Conservation (phyloP, 495 filamentous ascomycete genomes). For the Clavariopsis aquatica region DNA sequence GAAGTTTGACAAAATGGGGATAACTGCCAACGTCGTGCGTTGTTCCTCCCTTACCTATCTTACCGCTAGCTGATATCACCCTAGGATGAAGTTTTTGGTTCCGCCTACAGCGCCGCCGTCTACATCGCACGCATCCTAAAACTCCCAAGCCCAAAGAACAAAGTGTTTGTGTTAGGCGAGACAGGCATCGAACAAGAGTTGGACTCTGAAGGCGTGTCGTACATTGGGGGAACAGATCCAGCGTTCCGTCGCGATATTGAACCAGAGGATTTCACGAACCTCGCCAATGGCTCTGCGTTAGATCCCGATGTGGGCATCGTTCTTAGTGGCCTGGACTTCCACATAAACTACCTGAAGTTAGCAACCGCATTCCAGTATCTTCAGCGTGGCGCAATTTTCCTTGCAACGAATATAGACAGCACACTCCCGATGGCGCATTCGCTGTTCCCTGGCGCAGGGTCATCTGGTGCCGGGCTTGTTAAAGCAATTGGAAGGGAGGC, state of each 20-base stretch:
- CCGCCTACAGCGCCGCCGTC: slow-evolving; percentile 89
- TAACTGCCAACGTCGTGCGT: slow-evolving; percentile 66
- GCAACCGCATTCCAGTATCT: slow-evolving; percentile 84
- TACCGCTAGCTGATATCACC: neutral
- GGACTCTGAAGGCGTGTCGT: slow-evolving; percentile 69
- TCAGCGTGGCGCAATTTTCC: slow-evolving; percentile 76
- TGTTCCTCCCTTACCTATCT: neutral
- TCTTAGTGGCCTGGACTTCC: slow-evolving; percentile 85
- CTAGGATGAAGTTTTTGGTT: slow-evolving; percentile 92
- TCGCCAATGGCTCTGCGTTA: slow-evolving; percentile 73
- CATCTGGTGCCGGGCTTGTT: slow-evolving; percentile 74
- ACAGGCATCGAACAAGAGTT: slow-evolving; percentile 89
- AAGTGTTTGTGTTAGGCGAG: slow-evolving; percentile 92
- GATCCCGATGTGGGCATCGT: slow-evolving; percentile 90
- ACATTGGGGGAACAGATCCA: slow-evolving; percentile 88
- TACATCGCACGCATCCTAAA: slow-evolving; percentile 93
- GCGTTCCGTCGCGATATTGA: slow-evolving; percentile 71
- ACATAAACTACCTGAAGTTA: slow-evolving; percentile 91
- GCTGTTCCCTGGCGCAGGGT: slow-evolving; percentile 90
- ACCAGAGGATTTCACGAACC: slow-evolving; percentile 71
- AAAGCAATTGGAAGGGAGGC: slow-evolving; percentile 71
- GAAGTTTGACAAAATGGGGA: slow-evolving; percentile 81
- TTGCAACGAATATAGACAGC: slow-evolving; percentile 89
- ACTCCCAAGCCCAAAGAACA: slow-evolving; percentile 74
- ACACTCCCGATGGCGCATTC: slow-evolving; percentile 77